Percentiles rank a stretch among this genome's conserved stretches.
Conservation (phyloP, 208 protist genomes). For the Crithidia fasciculata region DNA sequence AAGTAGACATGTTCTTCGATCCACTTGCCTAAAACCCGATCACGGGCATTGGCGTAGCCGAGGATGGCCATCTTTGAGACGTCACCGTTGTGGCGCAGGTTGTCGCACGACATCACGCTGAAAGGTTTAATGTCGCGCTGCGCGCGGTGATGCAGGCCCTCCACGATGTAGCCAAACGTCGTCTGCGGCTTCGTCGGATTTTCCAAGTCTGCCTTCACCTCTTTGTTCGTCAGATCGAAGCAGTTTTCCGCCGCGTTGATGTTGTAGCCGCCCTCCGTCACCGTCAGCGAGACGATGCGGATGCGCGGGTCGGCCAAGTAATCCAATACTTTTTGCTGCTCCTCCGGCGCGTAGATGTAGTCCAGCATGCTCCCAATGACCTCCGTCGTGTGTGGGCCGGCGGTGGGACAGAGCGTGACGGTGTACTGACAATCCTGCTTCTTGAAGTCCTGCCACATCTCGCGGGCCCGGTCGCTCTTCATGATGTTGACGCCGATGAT, state of each 20-base stretch:
- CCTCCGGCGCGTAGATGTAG: slow-evolving; percentile 38
- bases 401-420: slow-evolving; percentile 32
- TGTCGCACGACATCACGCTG: slow-evolving; percentile 51
- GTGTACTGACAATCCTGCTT: slow-evolving; percentile 44
- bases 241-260: slow-evolving; percentile 35
- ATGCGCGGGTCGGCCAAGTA: slow-evolving; percentile 35
- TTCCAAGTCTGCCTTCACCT: slow-evolving; percentile 22
- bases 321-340: slow-evolving; percentile 26
- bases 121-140: slow-evolving; percentile 24
- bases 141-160: slow-evolving; percentile 31
- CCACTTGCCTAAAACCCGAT: slow-evolving; percentile 18
- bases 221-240: slow-evolving; percentile 37
- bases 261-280: slow-evolving; percentile 54
- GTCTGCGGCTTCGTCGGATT: slow-evolving; percentile 27
- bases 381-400: slow-evolving; percentile 13
- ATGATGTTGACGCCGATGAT: slow-evolving; percentile 47
- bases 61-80: slow-evolving; percentile 40
- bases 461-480: slow-evolving; percentile 24
- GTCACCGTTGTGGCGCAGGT: slow-evolving; percentile 45
- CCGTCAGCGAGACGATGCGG: slow-evolving; percentile 38
- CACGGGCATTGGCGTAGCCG: slow-evolving; percentile 31
- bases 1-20: slow-evolving; percentile 31
- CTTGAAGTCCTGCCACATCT: slow-evolving; percentile 42
- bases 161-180: slow-evolving; percentile 44
- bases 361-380: slow-evolving; percentile 34